Conservation (phyloP, 306 rosid genomes). For the Trifolium pratense region DNA sequence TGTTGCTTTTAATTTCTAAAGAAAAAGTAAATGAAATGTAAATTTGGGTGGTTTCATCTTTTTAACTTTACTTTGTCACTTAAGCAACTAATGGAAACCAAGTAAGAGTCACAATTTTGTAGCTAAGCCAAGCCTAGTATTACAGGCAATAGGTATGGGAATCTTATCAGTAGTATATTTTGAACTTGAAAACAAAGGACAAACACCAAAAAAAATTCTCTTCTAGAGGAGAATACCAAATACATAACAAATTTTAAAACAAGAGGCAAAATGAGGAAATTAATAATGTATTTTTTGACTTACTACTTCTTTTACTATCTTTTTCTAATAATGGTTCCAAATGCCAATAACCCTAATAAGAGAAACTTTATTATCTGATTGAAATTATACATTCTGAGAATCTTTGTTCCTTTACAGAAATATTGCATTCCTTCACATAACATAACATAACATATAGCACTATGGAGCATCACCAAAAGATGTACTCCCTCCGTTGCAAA, state of each 20-base stretch:
- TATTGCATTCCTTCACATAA: slow-evolving; percentile 26
- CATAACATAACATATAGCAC: slow-evolving; percentile 17
- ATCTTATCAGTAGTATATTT: slow-evolving; percentile 33
- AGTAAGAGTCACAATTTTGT: slow-evolving; percentile 26
- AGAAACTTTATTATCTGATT: slow-evolving; percentile 31
- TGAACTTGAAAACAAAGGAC: slow-evolving; percentile 21
- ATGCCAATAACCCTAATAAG: neutral
- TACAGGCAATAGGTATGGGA: slow-evolving; percentile 19
- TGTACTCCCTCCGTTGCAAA: neutral
- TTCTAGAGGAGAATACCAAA: slow-evolving; percentile 24
- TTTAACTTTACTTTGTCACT: slow-evolving; percentile 30
- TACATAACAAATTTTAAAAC: neutral
- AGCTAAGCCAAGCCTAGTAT: slow-evolving; percentile 15
- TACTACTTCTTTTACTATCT: neutral
- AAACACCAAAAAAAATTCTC: neutral
- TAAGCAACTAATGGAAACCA: slow-evolving; percentile 28
- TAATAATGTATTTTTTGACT: neutral
- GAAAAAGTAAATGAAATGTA: slow-evolving; percentile 27
- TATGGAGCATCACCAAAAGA: slow-evolving; percentile 31
- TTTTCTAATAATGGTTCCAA: slow-evolving; percentile 32
- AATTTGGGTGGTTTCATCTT: slow-evolving; percentile 15
- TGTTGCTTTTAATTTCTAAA: slow-evolving; percentile 14
- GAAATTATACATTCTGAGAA: slow-evolving; percentile 2
- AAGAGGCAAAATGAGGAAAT: slow-evolving; percentile 13
- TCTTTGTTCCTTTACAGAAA: slow-evolving; percentile 30